Evolutionary conservation across 2,329 filamentous ascomycete genomes (phyloP), one percentile per base, ranked within the genome.

Genomic region (Aspergillus quadrilineatus): DNA sequence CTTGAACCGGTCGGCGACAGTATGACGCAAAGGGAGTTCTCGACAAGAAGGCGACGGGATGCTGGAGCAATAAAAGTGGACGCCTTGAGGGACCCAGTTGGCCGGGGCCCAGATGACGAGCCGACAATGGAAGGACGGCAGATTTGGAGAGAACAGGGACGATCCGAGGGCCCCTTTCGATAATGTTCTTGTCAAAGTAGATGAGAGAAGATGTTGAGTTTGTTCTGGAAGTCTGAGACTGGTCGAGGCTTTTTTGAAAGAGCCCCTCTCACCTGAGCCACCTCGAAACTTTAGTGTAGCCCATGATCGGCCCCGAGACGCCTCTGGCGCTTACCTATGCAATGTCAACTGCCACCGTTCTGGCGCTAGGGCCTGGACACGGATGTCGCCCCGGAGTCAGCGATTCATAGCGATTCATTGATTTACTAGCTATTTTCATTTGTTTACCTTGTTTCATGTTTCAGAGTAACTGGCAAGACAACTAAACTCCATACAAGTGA

Each of bases 1-100:
- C 37, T 57, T 56, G 63, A 65, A 39, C 62, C 65, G 63, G 63
- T 61, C 56, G 61, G 62, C 56, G 67, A 67, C 65, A 69, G 69
- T 70, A 75, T 75, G 73, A 75, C 73, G 73, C 72, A 75, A 74
- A 70, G 47, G 55, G 59, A 50, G 49, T 49, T 43, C 45, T 36
- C 39, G 34, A 42, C 39, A 57, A 52, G 56, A 54, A 36, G 7
- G 32, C 10, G 4, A 34, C 4, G 32, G 32, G 32, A 34, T 7
- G 32, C 32, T 34, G 32, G 32, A 34, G 32, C 32, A 53, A 32
- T 46, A 53, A 36, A 41, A 53, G 52, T 42, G 37, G 47, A 45
- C 43, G 30, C 39, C 32, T 46, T n/a, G 43, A 15, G 36, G 29
- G 49, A 53, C 45, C 57, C 51, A 48, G 57, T 47, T 39, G 34